A percentile compares a stretch with the other conserved stretches of the same genome.
Evolutionary conservation across 225 moss, liverwort and hornwort species (phyloP).

Genomic region (Bryum argenteum): DNA sequence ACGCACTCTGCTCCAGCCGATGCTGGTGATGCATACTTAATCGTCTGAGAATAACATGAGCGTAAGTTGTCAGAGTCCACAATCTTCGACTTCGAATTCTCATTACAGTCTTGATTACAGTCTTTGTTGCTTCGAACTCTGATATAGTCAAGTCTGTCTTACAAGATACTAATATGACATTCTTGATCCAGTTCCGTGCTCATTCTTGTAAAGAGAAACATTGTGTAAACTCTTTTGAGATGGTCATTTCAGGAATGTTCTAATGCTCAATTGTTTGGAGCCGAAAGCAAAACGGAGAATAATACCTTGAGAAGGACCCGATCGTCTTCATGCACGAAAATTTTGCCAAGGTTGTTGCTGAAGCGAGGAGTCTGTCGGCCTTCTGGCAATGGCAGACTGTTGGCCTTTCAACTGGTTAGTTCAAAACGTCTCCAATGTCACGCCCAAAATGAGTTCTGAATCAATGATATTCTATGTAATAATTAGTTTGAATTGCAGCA

Average conservation of each 20-base stretch:
- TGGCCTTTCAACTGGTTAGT: not conserved
- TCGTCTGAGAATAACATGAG: too few relatives aligned
- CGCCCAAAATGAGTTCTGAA: not conserved
- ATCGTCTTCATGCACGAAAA: conserved; percentile 86
- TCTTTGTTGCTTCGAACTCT: not conserved
- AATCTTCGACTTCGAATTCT: not conserved
- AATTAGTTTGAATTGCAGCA: not conserved
- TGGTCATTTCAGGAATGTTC: conserved; percentile 8
- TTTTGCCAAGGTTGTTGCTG: conserved; percentile 71
- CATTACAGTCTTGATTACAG: not conserved
- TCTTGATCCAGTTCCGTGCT: not conserved
- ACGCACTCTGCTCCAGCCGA: conserved; percentile 85
- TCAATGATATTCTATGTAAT: not conserved
- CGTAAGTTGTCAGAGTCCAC: conserved; percentile 27
- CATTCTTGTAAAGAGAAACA: not conserved
- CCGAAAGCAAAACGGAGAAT: not conserved
- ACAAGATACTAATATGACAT: not conserved
- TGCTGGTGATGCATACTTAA: conserved; percentile 70
- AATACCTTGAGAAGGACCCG: conserved; percentile 88
- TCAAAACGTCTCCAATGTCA: not conserved
- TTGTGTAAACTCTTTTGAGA: not conserved
- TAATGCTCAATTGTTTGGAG: not conserved
- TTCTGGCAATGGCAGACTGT: conserved; percentile 63
- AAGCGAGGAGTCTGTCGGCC: conserved; percentile 30
- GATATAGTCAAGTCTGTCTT: not conserved